phyloP scores from a whole-genome alignment of 73 alveolate species.

The Effrenium voratum region DNA sequence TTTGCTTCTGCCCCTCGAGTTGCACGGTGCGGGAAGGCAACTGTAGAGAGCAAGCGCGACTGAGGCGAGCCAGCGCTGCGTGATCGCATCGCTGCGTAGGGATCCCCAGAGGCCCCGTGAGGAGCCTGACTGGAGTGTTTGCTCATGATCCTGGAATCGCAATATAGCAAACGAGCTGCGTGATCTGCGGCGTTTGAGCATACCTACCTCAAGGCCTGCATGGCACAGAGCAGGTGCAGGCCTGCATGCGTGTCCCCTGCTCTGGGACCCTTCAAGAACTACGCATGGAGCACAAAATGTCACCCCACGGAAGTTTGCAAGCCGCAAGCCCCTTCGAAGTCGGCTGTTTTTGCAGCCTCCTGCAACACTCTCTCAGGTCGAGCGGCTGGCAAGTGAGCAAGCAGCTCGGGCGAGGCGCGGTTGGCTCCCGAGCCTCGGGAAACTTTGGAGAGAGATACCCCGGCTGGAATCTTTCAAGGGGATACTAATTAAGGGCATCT shows the following conservation, averaged over 20 bases:
- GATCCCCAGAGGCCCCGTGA: background rate
- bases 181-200: background rate
- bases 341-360: background rate
- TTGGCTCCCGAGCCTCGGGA: background rate
- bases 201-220: background rate
- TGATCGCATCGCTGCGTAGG: slow-evolving; percentile 79
- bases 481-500: background rate
- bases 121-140: too few relatives aligned
- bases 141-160: background rate
- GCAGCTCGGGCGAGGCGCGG: slow-evolving; percentile 77
- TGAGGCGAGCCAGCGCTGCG: slow-evolving; percentile 92
- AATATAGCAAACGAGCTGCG: background rate
- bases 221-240: background rate
- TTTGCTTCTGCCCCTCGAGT: too few relatives aligned
- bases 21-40: too few relatives aligned
- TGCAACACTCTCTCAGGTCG: background rate
- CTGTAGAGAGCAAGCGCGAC: too few relatives aligned
- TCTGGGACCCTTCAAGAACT: background rate
- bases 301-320: background rate
- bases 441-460: background rate
- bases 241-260: background rate
- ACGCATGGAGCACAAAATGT: background rate
- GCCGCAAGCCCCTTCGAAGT: background rate
- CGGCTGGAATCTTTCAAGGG: background rate
- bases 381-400: slow-evolving; percentile 92